Evolutionary conservation across 2,329 filamentous ascomycete species (phyloP), one percentile per base, ranked within the genome.

Genomic region (Cercospora citrullina): DNA sequence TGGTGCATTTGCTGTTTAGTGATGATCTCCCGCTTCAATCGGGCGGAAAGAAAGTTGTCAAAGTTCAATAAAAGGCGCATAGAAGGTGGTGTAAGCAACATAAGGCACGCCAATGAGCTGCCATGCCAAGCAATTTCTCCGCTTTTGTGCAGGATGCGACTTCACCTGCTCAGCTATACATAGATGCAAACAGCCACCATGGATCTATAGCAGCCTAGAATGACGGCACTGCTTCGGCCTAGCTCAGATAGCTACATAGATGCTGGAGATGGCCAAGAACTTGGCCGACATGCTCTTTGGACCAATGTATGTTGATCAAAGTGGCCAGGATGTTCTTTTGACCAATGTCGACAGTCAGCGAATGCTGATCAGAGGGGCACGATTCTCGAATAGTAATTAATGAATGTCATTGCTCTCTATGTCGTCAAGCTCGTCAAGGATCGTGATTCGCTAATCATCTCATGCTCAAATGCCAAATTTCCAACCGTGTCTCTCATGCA

Each of bases 371-470:
- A 63, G 33, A 14, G 16, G 16, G 16, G 30, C 14, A n/a, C 28
- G 6, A 18, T 21, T 23, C 31, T 62, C 60, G 60, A 28, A 53
- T 28, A 5, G 28, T 28, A 10, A 33, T 59, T 59, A 63, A 55
- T 31, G 61, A 63, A 28, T 57, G 61, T 63, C 61, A 55, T 63
- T 63, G 42, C 42, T 33, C 55, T 63, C 30, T 36, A 51, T 51
- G 28, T 62, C 36, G 23, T 48, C 14, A 62, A 63, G 45, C 61
- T 63, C 61, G 28, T 63, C n/a, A 63, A 63, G 48, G 61, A 63
- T 55, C 61, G 61, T 63, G 45, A 39, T 53, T 18, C 26, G 36
- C 23, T 28, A 18, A 23, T 42, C 36, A 42, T 62, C 1, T 39
- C 58, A 60, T 31, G 45, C 48, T 53, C 26, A 14, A 55, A 55